phyloP scores from a whole-genome alignment of 2,329 filamentous ascomycete species.

The Gnomoniopsis smithogilvyi region DNA sequence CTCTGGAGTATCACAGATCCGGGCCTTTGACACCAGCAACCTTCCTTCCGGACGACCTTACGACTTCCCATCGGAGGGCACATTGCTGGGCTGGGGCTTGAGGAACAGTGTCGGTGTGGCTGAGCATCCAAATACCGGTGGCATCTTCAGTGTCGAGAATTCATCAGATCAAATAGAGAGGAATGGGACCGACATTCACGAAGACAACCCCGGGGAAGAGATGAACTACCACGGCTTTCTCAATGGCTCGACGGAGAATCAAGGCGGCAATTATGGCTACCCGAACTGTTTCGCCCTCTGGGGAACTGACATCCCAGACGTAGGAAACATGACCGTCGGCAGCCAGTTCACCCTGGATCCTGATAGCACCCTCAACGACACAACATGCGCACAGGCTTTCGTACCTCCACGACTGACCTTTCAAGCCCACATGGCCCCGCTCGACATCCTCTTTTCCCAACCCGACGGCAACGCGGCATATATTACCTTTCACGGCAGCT shows the following conservation, averaged over 20 bases:
- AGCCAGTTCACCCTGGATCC: slow-evolving; percentile 45
- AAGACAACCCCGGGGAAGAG: slow-evolving; percentile 68
- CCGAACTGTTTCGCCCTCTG: slow-evolving; percentile 67
- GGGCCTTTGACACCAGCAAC: slow-evolving; percentile 47
- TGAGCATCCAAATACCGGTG: slow-evolving; percentile 49
- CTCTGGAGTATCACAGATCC: slow-evolving; percentile 65
- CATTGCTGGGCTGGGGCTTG: slow-evolving; percentile 59
- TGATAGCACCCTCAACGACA: slow-evolving; percentile 37
- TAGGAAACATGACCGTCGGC: slow-evolving; percentile 40
- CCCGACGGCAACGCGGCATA: slow-evolving; percentile 56
- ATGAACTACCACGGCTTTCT: slow-evolving; percentile 67
- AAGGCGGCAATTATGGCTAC: slow-evolving; percentile 64
- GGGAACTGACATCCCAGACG: slow-evolving; percentile 47
- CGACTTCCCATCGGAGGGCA: slow-evolving; percentile 46
- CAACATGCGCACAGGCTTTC: slow-evolving; percentile 39
- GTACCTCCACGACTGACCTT: slow-evolving; percentile 54
- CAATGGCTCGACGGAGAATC: slow-evolving; percentile 26
- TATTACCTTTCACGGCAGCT: slow-evolving; percentile 70
- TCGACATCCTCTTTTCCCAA: slow-evolving; percentile 65
- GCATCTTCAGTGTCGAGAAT: slow-evolving; percentile 62
- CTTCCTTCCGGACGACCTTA: slow-evolving; percentile 29
- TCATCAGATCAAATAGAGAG: slow-evolving; percentile 59
- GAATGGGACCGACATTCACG: slow-evolving; percentile 53
- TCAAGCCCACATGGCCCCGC: slow-evolving; percentile 65
- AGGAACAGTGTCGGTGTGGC: slow-evolving; percentile 67